Base-by-base conservation (phyloP, 331 rosid genomes). In the Spiraea crenata region DNA sequence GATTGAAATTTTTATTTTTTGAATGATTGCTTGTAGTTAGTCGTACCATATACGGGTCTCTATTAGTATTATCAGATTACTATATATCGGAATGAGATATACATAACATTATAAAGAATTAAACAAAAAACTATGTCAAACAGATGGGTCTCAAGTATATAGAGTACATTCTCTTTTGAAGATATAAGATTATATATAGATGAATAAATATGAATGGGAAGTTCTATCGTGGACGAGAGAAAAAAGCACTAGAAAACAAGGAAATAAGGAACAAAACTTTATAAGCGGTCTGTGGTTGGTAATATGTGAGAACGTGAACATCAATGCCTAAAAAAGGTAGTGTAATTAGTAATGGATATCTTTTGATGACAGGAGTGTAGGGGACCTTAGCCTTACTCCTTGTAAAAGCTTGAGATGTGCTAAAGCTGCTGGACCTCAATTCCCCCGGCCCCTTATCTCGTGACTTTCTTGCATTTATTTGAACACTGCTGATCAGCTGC, bases 301-400 rank as follows among this genome's bases (percentile, higher is more conserved):
- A 80, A 80, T 79, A 80, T 77, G 69, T 70, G 78, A 82, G 72
- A 80, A 83, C 37, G 85, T 83, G 75, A 78, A 82, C 88, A 82
- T 85, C 85, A 87, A 79, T 67, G 73, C 85, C 57, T 74, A 84
- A 83, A 80, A 25, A 85, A 68, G 71, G 64, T 78, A 74, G 74
- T 72, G 71, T 59, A 25, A 25, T 25, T 25, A n/a, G n/a, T n/a
- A 73, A 52, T 81, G 84, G 74, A 86, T 46, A 82, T 77, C 93
- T 89, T 87, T 85, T 77, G 74, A 74, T 70, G 79, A 73, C 69
- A 69, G 60, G 65, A 81, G 85, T 71, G 85, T 71, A 84, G 87
- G 86, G 93, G 97, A 87, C 96, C 96, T 83, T 80, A 59, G 57
- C 74, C 77, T 74, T 45, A 46, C 80, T 70, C 35, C 77, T 82